Evolutionary conservation across 306 rosid genomes (phyloP), one percentile per base, ranked within the genome.

Genomic region (Lathyrus oleraceus): DNA sequence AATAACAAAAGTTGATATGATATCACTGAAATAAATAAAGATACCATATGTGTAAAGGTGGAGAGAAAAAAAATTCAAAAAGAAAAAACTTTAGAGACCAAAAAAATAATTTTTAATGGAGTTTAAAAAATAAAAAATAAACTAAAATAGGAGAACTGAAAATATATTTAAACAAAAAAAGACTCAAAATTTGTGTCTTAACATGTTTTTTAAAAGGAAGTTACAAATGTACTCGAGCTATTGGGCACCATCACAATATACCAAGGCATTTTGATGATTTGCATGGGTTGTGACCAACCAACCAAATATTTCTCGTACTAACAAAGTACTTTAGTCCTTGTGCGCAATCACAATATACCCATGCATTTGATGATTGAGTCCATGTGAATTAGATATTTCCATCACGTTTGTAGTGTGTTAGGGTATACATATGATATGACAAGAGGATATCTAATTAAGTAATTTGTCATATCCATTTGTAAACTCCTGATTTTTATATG

Each of bases 301-400:
- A 27, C 30, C 4, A 27, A 27, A 27, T 27, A 27, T 27, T 1
- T 27, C 30, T 23, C 30, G 30, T 27, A 27, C 30, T 61, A 40
- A 69, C 15, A 52, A 38, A 48, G 80, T 76, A 61, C 75, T 51
- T 49, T 64, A 17, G 80, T 21, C 65, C 48, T 70, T 68, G 75
- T 25, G 70, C 69, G 67, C 68, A 67, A 72, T 42, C 72, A 27
- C 51, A 44, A 67, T 4, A 53, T 53, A 56, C 10, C 73, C 4
- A 20, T 28, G 3, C 36, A 8, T 65, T 74, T 39, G 3, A 39
- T 39, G 43, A 40, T 40, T 40, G 30, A 40, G 10, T 73, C 20
- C 81, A 76, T 66, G 81, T 76, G 81, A 62, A 43, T 43, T 53
- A 19, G 76, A 62, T 69, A 69, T 8, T 23, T 47, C 39, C 10